These are phyloP conservation scores for Hypholoma sublateritium DNA, from an alignment of 768 basidiomycete genomes.

Conservation along the genomic window DNA sequence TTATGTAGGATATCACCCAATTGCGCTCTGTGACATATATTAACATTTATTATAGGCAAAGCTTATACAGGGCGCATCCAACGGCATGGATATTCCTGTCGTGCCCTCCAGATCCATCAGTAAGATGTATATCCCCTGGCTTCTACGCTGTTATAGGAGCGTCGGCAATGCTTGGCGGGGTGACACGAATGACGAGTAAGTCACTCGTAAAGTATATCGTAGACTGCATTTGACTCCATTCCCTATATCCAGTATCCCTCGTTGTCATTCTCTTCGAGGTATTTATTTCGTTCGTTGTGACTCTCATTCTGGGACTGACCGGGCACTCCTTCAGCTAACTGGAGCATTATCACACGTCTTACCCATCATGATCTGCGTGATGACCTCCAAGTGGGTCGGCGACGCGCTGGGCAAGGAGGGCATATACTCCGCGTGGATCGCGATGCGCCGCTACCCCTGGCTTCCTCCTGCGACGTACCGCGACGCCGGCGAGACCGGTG, in stretches of 20 bases:
- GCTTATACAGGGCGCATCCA: slow-evolving; percentile 63
- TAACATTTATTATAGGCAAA: slow-evolving; percentile 47
- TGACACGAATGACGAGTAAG: slow-evolving; percentile 76
- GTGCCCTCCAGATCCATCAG: slow-evolving; percentile 70
- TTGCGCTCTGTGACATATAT: background rate
- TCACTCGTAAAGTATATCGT: background rate
- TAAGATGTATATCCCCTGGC: slow-evolving; percentile 69
- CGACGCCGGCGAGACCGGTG: slow-evolving; percentile 63
- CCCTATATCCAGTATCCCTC: slow-evolving; percentile 55
- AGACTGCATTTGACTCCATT: slow-evolving; percentile 1
- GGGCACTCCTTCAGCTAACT: slow-evolving; percentile 48
- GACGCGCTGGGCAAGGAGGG: slow-evolving; percentile 70
- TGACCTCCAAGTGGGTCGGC: slow-evolving; percentile 76
- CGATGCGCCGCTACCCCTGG: slow-evolving; percentile 71
- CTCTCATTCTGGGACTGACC: too few species aligned
- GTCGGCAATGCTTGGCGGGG: slow-evolving; percentile 73
- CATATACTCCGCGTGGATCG: slow-evolving; percentile 73
- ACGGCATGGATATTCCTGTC: slow-evolving; percentile 68
- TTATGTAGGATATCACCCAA: slow-evolving; percentile 47
- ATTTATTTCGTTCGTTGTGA: background rate
- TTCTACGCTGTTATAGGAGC: slow-evolving; percentile 80
- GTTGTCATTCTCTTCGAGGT: slow-evolving; percentile 80
- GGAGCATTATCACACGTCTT: slow-evolving; percentile 80
- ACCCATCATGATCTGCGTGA: slow-evolving; percentile 79
- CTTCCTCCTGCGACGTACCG: slow-evolving; percentile 64